Conservation (phyloP, 345 rosid genomes). For the Euclidium syriacum region DNA sequence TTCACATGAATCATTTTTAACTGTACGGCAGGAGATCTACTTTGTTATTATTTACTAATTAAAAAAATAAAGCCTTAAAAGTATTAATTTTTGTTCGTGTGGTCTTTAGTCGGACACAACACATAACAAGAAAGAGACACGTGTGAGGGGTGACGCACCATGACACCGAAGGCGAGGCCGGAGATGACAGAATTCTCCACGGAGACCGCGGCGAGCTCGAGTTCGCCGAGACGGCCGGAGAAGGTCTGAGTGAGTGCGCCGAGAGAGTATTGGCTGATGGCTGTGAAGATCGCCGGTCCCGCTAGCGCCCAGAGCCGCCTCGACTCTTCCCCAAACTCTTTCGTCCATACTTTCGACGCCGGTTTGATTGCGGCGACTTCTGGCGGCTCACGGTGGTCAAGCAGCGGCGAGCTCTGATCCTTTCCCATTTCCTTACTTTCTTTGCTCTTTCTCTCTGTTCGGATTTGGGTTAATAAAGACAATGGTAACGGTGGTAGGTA, state of each 20-base stretch:
- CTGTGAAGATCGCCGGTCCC: slow-evolving; percentile 83
- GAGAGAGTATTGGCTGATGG: slow-evolving; percentile 71
- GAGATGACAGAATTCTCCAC: slow-evolving; percentile 86
- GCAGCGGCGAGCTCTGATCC: slow-evolving; percentile 23
- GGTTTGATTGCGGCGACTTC: slow-evolving; percentile 14
- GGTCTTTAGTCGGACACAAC: slow-evolving; percentile 7
- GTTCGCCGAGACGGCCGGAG: slow-evolving; percentile 63
- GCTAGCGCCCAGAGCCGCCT: slow-evolving; percentile 73
- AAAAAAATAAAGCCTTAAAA: not conserved
- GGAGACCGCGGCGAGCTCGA: slow-evolving; percentile 84
- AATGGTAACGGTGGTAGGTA: too few relatives aligned
- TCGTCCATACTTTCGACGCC: slow-evolving; percentile 22
- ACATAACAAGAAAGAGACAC: not conserved
- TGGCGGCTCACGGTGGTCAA: slow-evolving; percentile 21
- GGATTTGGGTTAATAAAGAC: too few relatives aligned
- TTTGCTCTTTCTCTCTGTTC: not conserved
- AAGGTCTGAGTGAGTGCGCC: slow-evolving; percentile 91
- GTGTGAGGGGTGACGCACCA: slow-evolving; percentile 41
- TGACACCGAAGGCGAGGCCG: slow-evolving; percentile 81
- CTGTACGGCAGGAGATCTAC: not conserved
- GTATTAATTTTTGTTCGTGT: not conserved
- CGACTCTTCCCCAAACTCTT: slow-evolving; percentile 63
- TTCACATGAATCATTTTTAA: not conserved
- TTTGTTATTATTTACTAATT: not conserved
- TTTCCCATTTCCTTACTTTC: not conserved